These are phyloP conservation scores for Mrakia gelida DNA, from an alignment of 768 basidiomycete genomes.

Conservation along the genomic window DNA sequence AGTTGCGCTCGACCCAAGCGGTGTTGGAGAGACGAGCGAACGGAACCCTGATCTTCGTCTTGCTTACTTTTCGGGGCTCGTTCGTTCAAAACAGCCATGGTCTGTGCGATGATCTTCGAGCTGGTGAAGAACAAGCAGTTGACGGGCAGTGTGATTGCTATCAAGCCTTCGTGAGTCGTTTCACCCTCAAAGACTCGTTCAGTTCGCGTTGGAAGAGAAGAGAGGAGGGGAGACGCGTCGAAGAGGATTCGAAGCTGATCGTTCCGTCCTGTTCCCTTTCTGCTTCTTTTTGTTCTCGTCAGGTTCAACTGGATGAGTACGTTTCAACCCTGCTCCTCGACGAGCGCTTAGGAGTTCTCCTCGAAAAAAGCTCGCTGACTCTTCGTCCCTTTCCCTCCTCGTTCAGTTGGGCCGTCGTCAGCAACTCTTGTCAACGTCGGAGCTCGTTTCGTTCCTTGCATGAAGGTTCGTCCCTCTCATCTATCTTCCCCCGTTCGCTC, in stretches of 20 bases:
- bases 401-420: conserved; percentile 21
- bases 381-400: background rate
- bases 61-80: background rate
- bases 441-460: conserved; percentile 31
- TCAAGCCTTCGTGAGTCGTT: conserved; percentile 18
- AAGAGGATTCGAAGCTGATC: background rate
- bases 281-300: background rate
- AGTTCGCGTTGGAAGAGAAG: background rate
- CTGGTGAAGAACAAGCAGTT: conserved; percentile 20
- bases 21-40: background rate
- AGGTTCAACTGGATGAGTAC: conserved; percentile 32
- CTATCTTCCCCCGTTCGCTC: background rate
- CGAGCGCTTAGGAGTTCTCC: no score
- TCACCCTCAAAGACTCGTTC: background rate
- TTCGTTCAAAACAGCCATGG: conserved; percentile 10
- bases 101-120: conserved; percentile 20
- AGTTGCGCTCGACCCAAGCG: no score
- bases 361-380: background rate
- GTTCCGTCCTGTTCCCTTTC: background rate
- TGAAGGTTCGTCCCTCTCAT: conserved; percentile 14
- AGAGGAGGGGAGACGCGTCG: no score
- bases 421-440: conserved; percentile 20
- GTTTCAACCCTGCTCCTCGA: no score
- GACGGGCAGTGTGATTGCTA: conserved; percentile 25
- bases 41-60: background rate